phyloP scores from a whole-genome alignment of 768 basidiomycete genomes.

The Harrya chromipes region DNA sequence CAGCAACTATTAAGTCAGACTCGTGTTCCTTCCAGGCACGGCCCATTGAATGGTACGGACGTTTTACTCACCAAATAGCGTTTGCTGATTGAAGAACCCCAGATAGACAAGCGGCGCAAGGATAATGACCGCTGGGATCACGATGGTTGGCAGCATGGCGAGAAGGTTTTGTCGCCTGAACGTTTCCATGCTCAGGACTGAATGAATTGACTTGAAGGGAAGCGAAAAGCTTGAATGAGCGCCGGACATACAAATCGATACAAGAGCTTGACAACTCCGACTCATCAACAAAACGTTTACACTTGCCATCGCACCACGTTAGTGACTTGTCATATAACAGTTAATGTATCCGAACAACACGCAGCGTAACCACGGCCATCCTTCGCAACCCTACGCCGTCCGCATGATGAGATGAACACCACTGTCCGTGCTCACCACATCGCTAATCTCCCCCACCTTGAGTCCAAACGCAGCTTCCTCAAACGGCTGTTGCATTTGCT shows the following conservation, averaged over 20 bases:
- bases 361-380: neutral
- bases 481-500: slow-evolving; percentile 97
- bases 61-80: slow-evolving; percentile 14
- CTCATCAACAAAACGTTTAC: too few relatives aligned
- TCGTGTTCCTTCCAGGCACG: neutral
- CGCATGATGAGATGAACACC: slow-evolving; percentile 94
- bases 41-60: neutral
- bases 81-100: slow-evolving; percentile 1
- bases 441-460: slow-evolving; percentile 73
- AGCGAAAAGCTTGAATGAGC: neutral
- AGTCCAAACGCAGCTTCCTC: slow-evolving; percentile 83
- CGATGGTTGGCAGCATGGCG: neutral
- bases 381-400: slow-evolving; percentile 54
- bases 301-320: too few relatives aligned
- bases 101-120: slow-evolving; percentile 20
- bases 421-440: slow-evolving; percentile 83
- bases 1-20: neutral
- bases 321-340: slow-evolving; percentile 2
- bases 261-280: too few relatives aligned
- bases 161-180: neutral
- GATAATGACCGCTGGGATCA: slow-evolving; percentile 8
- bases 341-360: slow-evolving; percentile 21
- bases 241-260: neutral
- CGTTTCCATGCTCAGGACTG: neutral
- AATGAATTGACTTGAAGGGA: neutral